Base-by-base conservation (phyloP, 2,329 filamentous ascomycete genomes). In the Leptodontidium sp. region DNA sequence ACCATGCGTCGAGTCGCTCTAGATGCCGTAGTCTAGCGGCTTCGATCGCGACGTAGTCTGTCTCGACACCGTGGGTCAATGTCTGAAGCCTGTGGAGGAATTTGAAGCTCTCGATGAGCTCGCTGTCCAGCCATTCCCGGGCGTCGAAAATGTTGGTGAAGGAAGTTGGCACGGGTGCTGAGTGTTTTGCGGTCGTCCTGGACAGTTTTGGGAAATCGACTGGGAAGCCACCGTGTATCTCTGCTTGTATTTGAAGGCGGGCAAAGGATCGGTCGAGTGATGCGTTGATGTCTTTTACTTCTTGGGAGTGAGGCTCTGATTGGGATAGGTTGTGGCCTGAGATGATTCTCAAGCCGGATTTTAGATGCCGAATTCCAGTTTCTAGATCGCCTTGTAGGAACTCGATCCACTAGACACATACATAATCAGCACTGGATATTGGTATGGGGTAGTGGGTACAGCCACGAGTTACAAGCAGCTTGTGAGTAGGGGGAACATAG, bases 321-420 rank as follows among this genome's bases (percentile, higher is more conserved):
- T 14, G 7, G 5, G n/a, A 57, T 32, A 26, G 15, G 5, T 0
- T 49, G 12, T 26, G 40, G 47, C n/a, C 47, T n/a, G 47, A 40
- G 17, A 53, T 17, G 15, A 65, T 57, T 8, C 65, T 68, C 26
- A 72, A 40, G 1, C 70, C 70, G 24, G 64, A 69, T 8, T 68
- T 43, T 59, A 72, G 35, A 49, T 72, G 70, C 47, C 61, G 61
- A 29, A 72, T 65, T 1, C 64, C 68, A 2, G 64, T 35, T 24
- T 67, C 52, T 4, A 72, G 32, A 55, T 70, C 65, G 14, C 59
- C 52, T 49, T 66, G 68, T 21, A 72, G 43, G 32, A 69, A 59
- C 32, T 72, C 71, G 6, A 72, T 68, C 69, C 71, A 72, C 49
- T 52, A 52, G 49, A 29, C n/a, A n/a, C n/a, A n/a, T n/a, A n/a